phyloP scores from a whole-genome alignment of 208 protist genomes.

The Trypanosomatidae sp. region DNA sequence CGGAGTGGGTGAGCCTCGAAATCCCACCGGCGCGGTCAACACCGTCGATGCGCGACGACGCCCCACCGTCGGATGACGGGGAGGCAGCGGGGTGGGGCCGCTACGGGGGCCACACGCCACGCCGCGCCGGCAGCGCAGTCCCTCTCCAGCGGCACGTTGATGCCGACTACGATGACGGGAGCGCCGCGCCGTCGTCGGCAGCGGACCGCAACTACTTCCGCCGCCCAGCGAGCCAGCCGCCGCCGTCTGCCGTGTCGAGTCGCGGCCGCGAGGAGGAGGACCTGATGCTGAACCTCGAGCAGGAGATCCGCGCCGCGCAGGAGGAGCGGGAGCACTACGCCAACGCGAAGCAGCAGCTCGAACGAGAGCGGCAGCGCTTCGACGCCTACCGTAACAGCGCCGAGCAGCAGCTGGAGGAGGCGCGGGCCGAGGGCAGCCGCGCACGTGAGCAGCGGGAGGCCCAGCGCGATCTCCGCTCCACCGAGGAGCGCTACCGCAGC shows the following conservation, averaged over 20 bases:
- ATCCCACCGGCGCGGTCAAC: slow-evolving; percentile 7
- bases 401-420: slow-evolving; percentile 65
- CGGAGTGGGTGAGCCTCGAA: slow-evolving; percentile 46
- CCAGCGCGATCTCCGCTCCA: slow-evolving; percentile 58
- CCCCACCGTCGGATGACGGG: too few relatives aligned
- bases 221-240: too few relatives aligned
- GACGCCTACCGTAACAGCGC: slow-evolving; percentile 54
- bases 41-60: too few relatives aligned
- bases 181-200: slow-evolving; percentile 11
- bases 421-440: slow-evolving; percentile 42
- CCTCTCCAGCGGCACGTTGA: too few relatives aligned
- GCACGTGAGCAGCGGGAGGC: slow-evolving; percentile 51
- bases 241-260: too few relatives aligned
- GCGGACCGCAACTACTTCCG: slow-evolving; percentile 68
- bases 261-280: slow-evolving; percentile 51
- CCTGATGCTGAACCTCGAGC: slow-evolving; percentile 73
- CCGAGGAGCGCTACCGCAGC: slow-evolving; percentile 82
- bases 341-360: slow-evolving; percentile 53
- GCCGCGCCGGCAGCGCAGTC: too few relatives aligned
- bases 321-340: slow-evolving; percentile 84
- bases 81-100: too few relatives aligned
- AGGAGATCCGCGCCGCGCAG: slow-evolving; percentile 72
- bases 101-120: slow-evolving; percentile 22
- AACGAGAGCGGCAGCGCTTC: slow-evolving; percentile 82
- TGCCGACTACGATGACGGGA: slow-evolving; percentile 32